Percentiles rank a stretch among this genome's conserved stretches.
Evolutionary conservation across 139 green algal species (phyloP).

Genomic region (Haematococcus lacustris): DNA sequence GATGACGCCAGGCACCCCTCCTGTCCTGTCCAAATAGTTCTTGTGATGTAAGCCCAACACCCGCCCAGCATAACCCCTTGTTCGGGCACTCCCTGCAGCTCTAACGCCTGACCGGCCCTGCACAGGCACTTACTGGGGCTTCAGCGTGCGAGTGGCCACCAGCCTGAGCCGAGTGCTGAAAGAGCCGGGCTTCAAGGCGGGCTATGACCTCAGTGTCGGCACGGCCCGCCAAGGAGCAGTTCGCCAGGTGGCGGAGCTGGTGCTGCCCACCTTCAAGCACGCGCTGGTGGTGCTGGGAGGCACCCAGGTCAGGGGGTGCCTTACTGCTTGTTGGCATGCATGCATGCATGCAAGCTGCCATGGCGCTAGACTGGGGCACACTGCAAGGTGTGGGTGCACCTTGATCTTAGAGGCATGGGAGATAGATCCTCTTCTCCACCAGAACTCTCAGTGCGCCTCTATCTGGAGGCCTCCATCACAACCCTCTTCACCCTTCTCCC

Average conservation of each 20-base stretch:
- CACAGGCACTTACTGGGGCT: slow-evolving; percentile 81
- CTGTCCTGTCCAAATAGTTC: too few species aligned
- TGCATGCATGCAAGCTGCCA: too few species aligned
- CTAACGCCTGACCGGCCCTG: too few species aligned
- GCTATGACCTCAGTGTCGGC: slow-evolving; percentile 73
- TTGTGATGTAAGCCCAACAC: too few species aligned
- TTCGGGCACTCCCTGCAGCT: too few species aligned
- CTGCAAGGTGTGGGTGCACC: too few species aligned
- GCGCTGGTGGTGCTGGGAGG: slow-evolving; percentile 73
- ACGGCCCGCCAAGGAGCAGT: background rate
- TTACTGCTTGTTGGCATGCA: too few species aligned
- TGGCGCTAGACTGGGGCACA: too few species aligned
- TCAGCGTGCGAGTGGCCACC: slow-evolving; percentile 62
- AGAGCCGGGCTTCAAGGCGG: slow-evolving; percentile 39
- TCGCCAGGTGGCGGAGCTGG: slow-evolving; percentile 22
- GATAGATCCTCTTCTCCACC: background rate
- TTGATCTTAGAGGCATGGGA: background rate
- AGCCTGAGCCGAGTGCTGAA: slow-evolving; percentile 51
- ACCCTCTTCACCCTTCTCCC: too few species aligned
- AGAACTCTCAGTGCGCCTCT: background rate
- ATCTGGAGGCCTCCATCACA: background rate
- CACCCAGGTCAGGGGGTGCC: background rate
- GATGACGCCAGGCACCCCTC: too few species aligned
- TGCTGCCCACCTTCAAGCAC: slow-evolving; percentile 62
- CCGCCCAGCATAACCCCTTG: too few species aligned